These are phyloP conservation scores for Ampelocalamus luodianensis DNA, from an alignment of 176 grass and related monocot species.

Conservation along the genomic window DNA sequence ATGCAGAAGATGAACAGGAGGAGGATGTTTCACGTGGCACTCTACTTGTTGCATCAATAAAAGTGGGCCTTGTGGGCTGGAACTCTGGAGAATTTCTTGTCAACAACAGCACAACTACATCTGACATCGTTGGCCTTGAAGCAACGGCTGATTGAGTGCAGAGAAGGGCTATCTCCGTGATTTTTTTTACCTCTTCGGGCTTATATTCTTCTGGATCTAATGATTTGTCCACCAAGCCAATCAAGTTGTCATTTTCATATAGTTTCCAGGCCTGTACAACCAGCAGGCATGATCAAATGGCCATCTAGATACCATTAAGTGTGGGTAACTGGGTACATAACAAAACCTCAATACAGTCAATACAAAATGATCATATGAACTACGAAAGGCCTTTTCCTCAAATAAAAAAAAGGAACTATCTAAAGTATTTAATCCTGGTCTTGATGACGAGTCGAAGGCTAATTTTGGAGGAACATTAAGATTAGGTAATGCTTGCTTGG, in stretches of 20 bases:
- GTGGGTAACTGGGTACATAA: background rate
- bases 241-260: conserved; percentile 61
- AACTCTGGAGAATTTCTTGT: conserved; percentile 48
- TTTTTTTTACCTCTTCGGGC: conserved; percentile 57
- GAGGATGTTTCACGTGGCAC: conserved; percentile 57
- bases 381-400: background rate
- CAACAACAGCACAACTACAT: conserved; percentile 66
- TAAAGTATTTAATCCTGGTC: conserved; percentile 34
- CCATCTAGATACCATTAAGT: background rate
- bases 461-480: conserved; percentile 23
- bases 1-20: conserved; percentile 65
- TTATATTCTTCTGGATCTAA: conserved; percentile 65
- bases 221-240: conserved; percentile 60
- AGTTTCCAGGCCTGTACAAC: conserved; percentile 71
- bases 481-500: conserved; percentile 10
- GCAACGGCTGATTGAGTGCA: conserved; percentile 77
- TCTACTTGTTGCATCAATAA: conserved; percentile 69
- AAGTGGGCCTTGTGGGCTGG: conserved; percentile 67
- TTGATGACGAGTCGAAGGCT: background rate
- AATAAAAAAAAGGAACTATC: conserved; percentile 5
- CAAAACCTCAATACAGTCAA: conserved; percentile 29
- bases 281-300: conserved; percentile 22
- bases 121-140: conserved; percentile 80
- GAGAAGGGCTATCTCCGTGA: conserved; percentile 73
- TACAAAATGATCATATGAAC: conserved; percentile 17